Evolutionary conservation across 1,284 basidiomycete genomes (phyloP).

Genomic region (Kwoniella shivajii): DNA sequence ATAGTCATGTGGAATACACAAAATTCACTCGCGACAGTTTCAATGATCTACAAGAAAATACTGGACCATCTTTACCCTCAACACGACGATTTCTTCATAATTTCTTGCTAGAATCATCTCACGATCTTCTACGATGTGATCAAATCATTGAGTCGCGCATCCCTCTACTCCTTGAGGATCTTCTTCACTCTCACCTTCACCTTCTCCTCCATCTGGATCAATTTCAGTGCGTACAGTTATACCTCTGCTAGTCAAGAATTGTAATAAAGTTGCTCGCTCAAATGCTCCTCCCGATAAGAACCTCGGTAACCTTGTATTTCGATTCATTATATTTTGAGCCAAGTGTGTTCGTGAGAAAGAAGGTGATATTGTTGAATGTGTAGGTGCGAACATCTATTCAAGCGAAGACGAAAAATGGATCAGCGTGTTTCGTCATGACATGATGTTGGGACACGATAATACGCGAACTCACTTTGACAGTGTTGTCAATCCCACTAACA

Average conservation of each 20-base stretch:
- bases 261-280: conserved; percentile 22
- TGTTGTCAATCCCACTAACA: conserved; percentile 84
- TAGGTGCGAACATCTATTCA: conserved; percentile 26
- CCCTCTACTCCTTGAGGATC: conserved; percentile 8
- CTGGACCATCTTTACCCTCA: no score
- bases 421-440: neutral
- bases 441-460: neutral
- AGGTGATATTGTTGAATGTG: conserved; percentile 9
- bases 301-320: conserved; percentile 26
- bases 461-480: conserved; percentile 69
- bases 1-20: no score
- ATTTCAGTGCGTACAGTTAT: neutral
- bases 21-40: no score
- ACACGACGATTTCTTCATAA: no score
- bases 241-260: conserved; percentile 26
- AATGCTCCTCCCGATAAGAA: conserved; percentile 21
- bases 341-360: conserved; percentile 30
- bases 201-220: neutral
- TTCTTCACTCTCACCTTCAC: neutral
- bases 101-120: neutral
- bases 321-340: conserved; percentile 28
- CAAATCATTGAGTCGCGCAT: conserved; percentile 15
- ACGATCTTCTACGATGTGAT: neutral
- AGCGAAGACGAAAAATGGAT: neutral
- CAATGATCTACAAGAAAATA: no score